phyloP scores from a whole-genome alignment of 257 asterid species.

The Plantago elongata region DNA sequence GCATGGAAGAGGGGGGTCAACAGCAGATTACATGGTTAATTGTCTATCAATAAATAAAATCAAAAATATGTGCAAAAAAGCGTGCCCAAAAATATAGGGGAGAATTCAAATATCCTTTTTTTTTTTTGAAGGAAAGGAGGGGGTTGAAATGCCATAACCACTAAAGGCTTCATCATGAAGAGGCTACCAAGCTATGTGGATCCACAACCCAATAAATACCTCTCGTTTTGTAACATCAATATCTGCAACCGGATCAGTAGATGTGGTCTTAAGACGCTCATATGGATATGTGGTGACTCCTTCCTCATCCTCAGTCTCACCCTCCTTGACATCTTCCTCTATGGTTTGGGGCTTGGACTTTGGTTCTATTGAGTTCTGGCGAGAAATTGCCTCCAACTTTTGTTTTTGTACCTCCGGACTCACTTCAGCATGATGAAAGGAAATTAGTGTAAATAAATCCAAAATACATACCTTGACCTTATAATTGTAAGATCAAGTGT shows the following conservation, averaged over 20 bases:
- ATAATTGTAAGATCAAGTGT: no score
- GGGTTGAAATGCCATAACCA: no score
- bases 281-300: slow-evolving; percentile 53
- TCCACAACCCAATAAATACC: slow-evolving; percentile 29
- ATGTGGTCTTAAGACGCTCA: slow-evolving; percentile 46
- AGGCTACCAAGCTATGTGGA: no score
- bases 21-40: no score
- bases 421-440: slow-evolving; percentile 30
- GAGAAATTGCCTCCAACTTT: slow-evolving; percentile 35
- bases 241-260: slow-evolving; percentile 49
- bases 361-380: slow-evolving; percentile 40
- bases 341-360: slow-evolving; percentile 74
- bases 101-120: no score
- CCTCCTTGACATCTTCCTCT: slow-evolving; percentile 78
- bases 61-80: no score
- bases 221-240: slow-evolving; percentile 78
- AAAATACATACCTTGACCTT: background rate
- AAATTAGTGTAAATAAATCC: background rate
- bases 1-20: no score
- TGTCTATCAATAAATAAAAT: no score
- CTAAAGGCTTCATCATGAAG: no score
- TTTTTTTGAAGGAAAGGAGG: no score
- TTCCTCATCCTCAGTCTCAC: slow-evolving; percentile 49
- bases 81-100: no score
- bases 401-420: slow-evolving; percentile 46